Base-by-base conservation (phyloP, 192 early-diverging fungal genomes). In the Coemansia sp. region DNA sequence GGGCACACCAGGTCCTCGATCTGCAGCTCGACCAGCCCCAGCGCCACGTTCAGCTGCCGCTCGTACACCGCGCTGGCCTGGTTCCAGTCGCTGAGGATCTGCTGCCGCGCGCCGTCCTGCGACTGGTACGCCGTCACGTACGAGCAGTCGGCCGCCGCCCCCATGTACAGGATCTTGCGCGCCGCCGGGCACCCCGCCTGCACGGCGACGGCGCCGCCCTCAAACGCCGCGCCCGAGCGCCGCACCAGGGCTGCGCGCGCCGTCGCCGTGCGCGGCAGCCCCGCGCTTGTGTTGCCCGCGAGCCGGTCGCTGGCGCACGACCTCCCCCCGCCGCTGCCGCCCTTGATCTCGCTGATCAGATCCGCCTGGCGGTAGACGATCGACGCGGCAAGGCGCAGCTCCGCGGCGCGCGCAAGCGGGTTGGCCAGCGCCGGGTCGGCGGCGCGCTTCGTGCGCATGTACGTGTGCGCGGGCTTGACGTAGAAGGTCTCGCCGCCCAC, bases 71-170 rank as follows among this genome's bases (percentile, higher is more conserved):
- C 86, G 45, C 90, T 92, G 9, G 90, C 96, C 35, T 85, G 86
- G 74, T 93, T 94, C 85, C 91, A 95, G 76, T 94, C 87, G 47
- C 79, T 86, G 53, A 97, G 86, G 36, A 95, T 94, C 63, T 92
- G 90, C 57, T 70, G 81, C 35, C 88, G 74, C 59, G 88, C 88
- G n/a, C 61, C 72, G 38, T 82, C 84, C 25, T 74, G 76, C 7
- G 85, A 85, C 61, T 85, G 60, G 54, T 88, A 91, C 39, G 64
- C 51, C 10, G 76, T 76, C 36, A 87, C 83, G 62, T 90, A 93
- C 6, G 89, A 86, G 70, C 91, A 93, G 65, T 91, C 91, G 7
- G 90, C 90, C 9, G 89, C 91, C 8, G 87, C 89, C n/a, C 89
- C 89, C 87, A 88, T 84, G 61, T 86, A 80, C n/a, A 73, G 27